Evolutionary conservation across 164 flowering plant species (phyloP).

Genomic region (Tetracentron sinense): DNA sequence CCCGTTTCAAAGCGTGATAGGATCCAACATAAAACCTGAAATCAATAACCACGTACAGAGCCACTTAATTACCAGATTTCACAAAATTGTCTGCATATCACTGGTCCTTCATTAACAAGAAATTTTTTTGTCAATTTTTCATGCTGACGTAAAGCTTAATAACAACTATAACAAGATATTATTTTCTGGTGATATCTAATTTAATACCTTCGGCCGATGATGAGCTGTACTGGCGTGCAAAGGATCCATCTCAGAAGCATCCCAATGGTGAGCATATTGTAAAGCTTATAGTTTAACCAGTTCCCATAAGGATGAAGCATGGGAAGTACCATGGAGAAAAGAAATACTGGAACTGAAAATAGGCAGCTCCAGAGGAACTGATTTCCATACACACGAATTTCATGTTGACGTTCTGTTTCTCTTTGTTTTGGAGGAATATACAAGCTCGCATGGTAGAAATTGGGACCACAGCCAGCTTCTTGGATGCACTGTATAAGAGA

Average conservation of each 20-base stretch:
- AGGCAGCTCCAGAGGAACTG: constrained; percentile 75
- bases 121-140: too few species aligned
- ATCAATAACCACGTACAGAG: constrained; percentile 16
- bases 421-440: constrained; percentile 57
- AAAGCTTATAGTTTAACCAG: constrained; percentile 61
- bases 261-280: constrained; percentile 76
- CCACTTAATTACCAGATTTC: neutral
- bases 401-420: constrained; percentile 55
- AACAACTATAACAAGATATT: neutral
- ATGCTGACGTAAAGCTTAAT: constrained; percentile 3
- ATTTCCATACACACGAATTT: constrained; percentile 48
- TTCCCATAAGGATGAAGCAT: constrained; percentile 85
- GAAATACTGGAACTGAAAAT: constrained; percentile 74
- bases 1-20: constrained; percentile 72
- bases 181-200: neutral
- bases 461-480: constrained; percentile 43
- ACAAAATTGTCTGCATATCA: neutral
- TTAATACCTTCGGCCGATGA: constrained; percentile 72
- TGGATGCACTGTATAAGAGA: constrained; percentile 58
- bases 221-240: constrained; percentile 89
- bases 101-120: neutral
- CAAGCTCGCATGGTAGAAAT: constrained; percentile 52
- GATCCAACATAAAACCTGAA: constrained; percentile 83
- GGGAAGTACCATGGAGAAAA: constrained; percentile 86
- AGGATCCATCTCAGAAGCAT: constrained; percentile 78